These are phyloP conservation scores for Exophiala alcalophila DNA, from an alignment of 2,329 filamentous ascomycete genomes.

Conservation along the genomic window DNA sequence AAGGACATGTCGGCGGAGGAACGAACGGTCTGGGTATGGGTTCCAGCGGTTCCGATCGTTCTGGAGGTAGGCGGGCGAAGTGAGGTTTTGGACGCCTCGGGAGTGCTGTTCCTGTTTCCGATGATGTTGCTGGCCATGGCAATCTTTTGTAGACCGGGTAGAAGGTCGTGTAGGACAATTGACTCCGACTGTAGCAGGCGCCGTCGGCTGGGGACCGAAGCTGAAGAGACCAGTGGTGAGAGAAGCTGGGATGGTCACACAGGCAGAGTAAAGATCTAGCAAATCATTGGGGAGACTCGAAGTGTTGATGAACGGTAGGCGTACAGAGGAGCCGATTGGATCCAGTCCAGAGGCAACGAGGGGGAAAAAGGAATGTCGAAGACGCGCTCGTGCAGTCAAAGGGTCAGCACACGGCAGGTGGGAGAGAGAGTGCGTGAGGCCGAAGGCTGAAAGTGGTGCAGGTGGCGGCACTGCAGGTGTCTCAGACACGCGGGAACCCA, in stretches of 20 bases:
- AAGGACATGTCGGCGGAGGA: conserved; percentile 95
- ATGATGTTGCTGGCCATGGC: conserved; percentile 63
- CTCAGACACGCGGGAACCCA: too few species aligned
- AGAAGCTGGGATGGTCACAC: conserved; percentile 20
- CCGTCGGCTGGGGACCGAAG: conserved; percentile 6
- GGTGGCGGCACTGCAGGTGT: too few species aligned
- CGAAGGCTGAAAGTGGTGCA: too few species aligned
- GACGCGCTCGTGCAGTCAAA: conserved; percentile 11
- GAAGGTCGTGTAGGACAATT: conserved; percentile 14
- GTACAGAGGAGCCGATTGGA: conserved; percentile 24
- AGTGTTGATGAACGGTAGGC: conserved; percentile 7
- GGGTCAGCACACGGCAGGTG: too few species aligned
- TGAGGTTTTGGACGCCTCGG: conserved; percentile 78
- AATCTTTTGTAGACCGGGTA: conserved; percentile 5
- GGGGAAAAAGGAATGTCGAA: conserved; percentile 14
- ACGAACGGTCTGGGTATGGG: conserved; percentile 64
- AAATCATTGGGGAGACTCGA: conserved; percentile 20
- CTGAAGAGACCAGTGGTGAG: conserved; percentile 13
- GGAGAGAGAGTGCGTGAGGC: too few species aligned
- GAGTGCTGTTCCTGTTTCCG: conserved; percentile 94
- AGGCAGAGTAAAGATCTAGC: conserved; percentile 21
- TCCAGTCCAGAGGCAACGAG: conserved; percentile 24
- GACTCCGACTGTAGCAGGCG: conserved; percentile 3
- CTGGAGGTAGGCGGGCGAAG: conserved; percentile 82
- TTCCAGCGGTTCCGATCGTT: conserved; percentile 61